A percentile compares a stretch with the other conserved stretches of the same genome.
phyloP scores from a whole-genome alignment of 2,329 filamentous ascomycete species.

The Torrubiella hemipterigena region DNA sequence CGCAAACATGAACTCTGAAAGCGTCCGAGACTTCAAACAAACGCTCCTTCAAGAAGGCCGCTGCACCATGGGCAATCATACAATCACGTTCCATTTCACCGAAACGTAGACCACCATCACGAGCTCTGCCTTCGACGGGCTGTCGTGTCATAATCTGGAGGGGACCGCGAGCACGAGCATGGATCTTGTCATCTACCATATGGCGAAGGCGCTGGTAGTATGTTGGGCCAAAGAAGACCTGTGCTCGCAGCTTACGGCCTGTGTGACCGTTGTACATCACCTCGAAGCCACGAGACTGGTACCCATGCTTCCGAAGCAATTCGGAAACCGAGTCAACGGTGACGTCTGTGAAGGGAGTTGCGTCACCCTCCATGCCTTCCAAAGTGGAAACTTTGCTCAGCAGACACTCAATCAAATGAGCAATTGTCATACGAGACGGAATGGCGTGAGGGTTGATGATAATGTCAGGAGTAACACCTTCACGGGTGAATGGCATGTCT shows the following conservation, averaged over 20 bases:
- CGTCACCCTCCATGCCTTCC: constrained; percentile 90
- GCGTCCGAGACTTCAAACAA: constrained; percentile 96
- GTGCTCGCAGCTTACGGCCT: constrained; percentile 80
- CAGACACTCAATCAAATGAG: constrained; percentile 98
- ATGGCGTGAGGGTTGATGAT: constrained; percentile 99
- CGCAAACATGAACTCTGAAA: constrained; percentile 95
- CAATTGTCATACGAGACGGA: constrained; percentile 99
- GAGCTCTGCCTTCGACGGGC: constrained; percentile 93
- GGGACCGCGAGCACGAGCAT: constrained; percentile 92
- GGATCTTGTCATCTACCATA: constrained; percentile 99
- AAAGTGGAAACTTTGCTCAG: constrained; percentile 91
- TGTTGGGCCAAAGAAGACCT: constrained; percentile 93
- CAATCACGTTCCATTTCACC: constrained; percentile 99
- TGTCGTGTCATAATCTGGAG: constrained; percentile 96
- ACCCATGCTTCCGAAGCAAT: constrained; percentile 77
- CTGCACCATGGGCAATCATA: constrained; percentile 99
- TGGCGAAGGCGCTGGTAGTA: constrained; percentile 98
- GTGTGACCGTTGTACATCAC: constrained; percentile 99
- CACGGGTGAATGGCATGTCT: constrained; percentile 94
- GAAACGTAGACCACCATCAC: constrained; percentile 96
- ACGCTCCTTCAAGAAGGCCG: constrained; percentile 92
- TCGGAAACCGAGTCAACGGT: constrained; percentile 89
- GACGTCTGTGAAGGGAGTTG: constrained; percentile 94
- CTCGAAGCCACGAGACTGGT: constrained; percentile 94
- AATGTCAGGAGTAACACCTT: constrained; percentile 85